A percentile compares a stretch with the other conserved stretches of the same genome.
Evolutionary conservation across 805 yeast genomes (phyloP).

Genomic region (Metschnikowia noctiluminum): DNA sequence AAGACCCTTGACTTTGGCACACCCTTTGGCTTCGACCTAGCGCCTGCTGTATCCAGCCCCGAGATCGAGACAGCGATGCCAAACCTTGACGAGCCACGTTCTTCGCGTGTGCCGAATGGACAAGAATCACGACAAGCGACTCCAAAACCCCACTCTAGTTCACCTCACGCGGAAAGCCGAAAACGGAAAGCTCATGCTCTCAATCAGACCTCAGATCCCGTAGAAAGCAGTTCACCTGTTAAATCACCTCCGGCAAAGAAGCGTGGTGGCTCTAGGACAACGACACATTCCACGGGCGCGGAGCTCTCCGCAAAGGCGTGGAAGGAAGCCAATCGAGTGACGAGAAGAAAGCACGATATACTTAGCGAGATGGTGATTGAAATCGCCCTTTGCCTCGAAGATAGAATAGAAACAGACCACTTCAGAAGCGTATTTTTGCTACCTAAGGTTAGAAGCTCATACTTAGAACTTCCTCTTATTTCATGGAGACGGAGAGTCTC

Average conservation of each 20-base stretch:
- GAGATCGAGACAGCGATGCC: not conserved
- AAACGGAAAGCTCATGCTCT: not conserved
- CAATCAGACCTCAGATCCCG: conserved; percentile 7
- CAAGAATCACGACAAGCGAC: not conserved
- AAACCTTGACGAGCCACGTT: not conserved
- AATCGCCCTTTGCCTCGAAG: conserved; percentile 29
- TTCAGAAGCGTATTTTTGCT: conserved; percentile 16
- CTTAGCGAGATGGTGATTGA: conserved; percentile 48
- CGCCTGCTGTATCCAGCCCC: not conserved
- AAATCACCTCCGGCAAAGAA: conserved; percentile 9
- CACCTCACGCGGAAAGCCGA: not conserved
- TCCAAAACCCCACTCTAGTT: not conserved
- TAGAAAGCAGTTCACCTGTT: conserved; percentile 5
- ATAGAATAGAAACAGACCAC: conserved; percentile 25
- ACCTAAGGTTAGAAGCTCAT: conserved; percentile 23
- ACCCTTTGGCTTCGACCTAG: not conserved
- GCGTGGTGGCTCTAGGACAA: conserved; percentile 1
- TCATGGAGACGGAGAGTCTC: conserved; percentile 49
- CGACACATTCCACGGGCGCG: not conserved
- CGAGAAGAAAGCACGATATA: conserved; percentile 48
- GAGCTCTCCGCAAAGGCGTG: conserved; percentile 25
- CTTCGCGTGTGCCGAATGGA: not conserved
- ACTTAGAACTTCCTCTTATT: conserved; percentile 40
- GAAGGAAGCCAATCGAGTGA: conserved; percentile 32
- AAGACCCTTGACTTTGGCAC: not conserved